These are phyloP conservation scores for Catharanthus roseus DNA, from an alignment of 257 asterid genomes.

Conservation along the genomic window DNA sequence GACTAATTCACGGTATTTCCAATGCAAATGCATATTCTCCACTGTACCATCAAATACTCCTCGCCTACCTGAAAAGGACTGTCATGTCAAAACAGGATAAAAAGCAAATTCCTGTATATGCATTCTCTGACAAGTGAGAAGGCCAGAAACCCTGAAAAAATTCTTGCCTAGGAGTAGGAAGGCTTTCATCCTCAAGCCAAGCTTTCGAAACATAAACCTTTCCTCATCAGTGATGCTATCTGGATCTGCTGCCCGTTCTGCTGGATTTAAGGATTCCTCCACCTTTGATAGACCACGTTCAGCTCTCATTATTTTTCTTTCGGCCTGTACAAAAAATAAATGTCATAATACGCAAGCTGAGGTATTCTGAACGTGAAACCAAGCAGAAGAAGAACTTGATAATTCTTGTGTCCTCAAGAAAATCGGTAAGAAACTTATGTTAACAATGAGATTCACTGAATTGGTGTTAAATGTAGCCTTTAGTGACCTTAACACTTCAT, in stretches of 20 bases:
- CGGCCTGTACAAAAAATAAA: constrained; percentile 51
- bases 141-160: constrained; percentile 13
- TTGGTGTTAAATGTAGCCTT: not conserved
- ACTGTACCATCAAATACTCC: constrained; percentile 97
- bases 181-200: constrained; percentile 98
- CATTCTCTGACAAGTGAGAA: constrained; percentile 6
- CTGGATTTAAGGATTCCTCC: constrained; percentile 67
- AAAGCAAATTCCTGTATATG: not conserved
- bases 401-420: not conserved
- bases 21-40: constrained; percentile 98
- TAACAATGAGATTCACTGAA: not conserved
- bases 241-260: constrained; percentile 54
- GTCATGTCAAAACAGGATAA: constrained; percentile 8
- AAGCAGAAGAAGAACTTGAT: not conserved
- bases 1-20: constrained; percentile 91
- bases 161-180: constrained; percentile 79
- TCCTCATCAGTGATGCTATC: constrained; percentile 82
- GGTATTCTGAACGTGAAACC: not conserved
- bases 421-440: not conserved
- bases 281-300: constrained; percentile 77
- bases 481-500: not conserved
- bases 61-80: constrained; percentile 74
- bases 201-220: constrained; percentile 96
- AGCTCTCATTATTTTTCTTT: constrained; percentile 61
- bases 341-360: not conserved